These are phyloP conservation scores for Blastobotrys malaysiensis DNA, from an alignment of 1,139 yeast genomes.

Conservation along the genomic window DNA sequence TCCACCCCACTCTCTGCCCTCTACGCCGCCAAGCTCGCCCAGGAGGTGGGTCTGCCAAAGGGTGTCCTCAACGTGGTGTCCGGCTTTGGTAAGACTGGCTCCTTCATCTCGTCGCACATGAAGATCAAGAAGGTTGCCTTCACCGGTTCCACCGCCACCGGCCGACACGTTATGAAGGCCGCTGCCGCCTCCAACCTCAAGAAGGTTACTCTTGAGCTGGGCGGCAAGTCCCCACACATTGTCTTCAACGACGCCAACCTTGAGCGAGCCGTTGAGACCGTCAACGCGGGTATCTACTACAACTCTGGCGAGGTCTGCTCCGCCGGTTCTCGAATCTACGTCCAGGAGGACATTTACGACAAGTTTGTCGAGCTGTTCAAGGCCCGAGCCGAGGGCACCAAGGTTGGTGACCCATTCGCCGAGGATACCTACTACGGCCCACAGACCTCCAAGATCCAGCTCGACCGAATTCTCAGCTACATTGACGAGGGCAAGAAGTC, in stretches of 20 bases:
- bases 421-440: constrained; percentile 72
- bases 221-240: constrained; percentile 77
- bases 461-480: constrained; percentile 65
- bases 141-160: constrained; percentile 81
- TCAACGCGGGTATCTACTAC: constrained; percentile 56
- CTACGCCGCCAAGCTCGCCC: constrained; percentile 52
- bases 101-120: constrained; percentile 62
- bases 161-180: constrained; percentile 63
- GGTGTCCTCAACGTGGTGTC: constrained; percentile 74
- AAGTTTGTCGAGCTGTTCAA: constrained; percentile 49
- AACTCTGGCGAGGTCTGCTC: constrained; percentile 81
- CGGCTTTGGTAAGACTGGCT: constrained; percentile 76
- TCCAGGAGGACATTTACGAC: constrained; percentile 68
- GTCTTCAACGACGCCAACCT: constrained; percentile 66
- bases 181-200: constrained; percentile 63
- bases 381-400: constrained; percentile 41
- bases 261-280: constrained; percentile 49
- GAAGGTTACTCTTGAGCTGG: constrained; percentile 73
- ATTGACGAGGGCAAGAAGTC: constrained; percentile 65
- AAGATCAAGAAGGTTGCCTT: constrained; percentile 73
- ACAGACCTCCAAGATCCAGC: constrained; percentile 68
- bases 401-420: constrained; percentile 72
- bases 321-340: constrained; percentile 73
- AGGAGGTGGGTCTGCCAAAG: constrained; percentile 71
- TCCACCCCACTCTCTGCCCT: constrained; percentile 79